Conservation (phyloP, 257 asterid species). For the Cruciata laevipes region DNA sequence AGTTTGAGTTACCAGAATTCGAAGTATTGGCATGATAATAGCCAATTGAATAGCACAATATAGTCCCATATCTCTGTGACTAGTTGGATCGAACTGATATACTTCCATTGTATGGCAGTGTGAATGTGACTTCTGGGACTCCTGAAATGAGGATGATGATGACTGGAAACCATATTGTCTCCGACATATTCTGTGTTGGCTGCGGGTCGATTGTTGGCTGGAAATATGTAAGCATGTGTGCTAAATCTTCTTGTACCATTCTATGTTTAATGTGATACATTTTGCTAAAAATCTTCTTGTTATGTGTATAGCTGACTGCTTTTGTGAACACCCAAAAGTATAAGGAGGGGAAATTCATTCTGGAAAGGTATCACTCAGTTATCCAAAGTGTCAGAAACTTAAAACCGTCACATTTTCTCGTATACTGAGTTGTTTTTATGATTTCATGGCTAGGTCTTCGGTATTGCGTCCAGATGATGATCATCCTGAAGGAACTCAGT, state of each 20-base stretch:
- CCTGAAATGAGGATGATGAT: constrained; percentile 71
- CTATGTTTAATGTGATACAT: background rate
- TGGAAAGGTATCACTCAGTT: constrained; percentile 56
- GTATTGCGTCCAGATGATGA: constrained; percentile 68
- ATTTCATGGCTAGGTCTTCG: constrained; percentile 38
- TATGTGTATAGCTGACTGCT: constrained; percentile 50
- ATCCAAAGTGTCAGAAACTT: background rate
- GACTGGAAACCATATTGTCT: constrained; percentile 80
- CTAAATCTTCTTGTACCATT: background rate
- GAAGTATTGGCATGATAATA: background rate
- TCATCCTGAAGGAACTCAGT: constrained; percentile 54
- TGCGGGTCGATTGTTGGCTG: constrained; percentile 89
- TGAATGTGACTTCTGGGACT: constrained; percentile 62
- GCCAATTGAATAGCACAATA: background rate
- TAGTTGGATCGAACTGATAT: constrained; percentile 13
- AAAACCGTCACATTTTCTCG: background rate
- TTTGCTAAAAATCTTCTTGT: background rate
- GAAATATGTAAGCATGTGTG: constrained; percentile 57
- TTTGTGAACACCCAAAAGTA: constrained; percentile 50
- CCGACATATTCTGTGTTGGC: constrained; percentile 70
- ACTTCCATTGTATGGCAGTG: constrained; percentile 34
- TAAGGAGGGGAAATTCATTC: constrained; percentile 75
- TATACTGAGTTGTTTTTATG: background rate
- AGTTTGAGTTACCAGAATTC: background rate
- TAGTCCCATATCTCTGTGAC: background rate